Evolutionary conservation across 164 flowering plant genomes (phyloP).

Genomic region (Vitis labrusca): DNA sequence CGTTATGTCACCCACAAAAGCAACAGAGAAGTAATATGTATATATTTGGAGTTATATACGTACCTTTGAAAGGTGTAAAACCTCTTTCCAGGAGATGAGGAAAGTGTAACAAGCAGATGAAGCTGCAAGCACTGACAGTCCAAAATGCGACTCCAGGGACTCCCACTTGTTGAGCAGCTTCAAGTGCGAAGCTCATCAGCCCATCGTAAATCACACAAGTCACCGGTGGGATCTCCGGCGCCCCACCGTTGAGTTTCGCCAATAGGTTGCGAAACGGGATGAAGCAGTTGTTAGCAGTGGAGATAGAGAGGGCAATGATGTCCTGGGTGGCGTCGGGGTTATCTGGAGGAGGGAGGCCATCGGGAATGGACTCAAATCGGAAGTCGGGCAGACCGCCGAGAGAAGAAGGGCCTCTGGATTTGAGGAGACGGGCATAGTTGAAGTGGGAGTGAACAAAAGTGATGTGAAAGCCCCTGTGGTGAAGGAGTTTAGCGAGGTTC

Average conservation of each 20-base stretch:
- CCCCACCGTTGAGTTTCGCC: constrained; percentile 15
- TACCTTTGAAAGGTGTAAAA: constrained; percentile 49
- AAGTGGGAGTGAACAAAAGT: constrained; percentile 42
- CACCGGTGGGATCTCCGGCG: constrained; percentile 31
- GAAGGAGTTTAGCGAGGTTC: constrained; percentile 35
- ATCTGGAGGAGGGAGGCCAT: constrained; percentile 44
- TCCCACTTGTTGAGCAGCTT: constrained; percentile 41
- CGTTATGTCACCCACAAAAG: no score
- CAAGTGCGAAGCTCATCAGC: constrained; percentile 42
- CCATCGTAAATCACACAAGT: constrained; percentile 49
- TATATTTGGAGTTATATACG: no score
- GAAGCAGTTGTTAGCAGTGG: constrained; percentile 22
- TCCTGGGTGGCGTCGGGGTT: constrained; percentile 42
- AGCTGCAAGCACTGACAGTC: constrained; percentile 56
- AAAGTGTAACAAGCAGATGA: constrained; percentile 38
- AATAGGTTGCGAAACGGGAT: constrained; percentile 34
- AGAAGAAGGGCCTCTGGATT: constrained; percentile 34
- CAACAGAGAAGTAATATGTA: no score
- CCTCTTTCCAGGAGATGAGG: constrained; percentile 30
- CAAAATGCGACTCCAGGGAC: constrained; percentile 42
- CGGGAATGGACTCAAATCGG: constrained; percentile 46
- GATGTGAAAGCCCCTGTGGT: constrained; percentile 32
- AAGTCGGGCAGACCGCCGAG: constrained; percentile 33
- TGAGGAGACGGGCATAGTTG: constrained; percentile 38
- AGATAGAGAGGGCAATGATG: constrained; percentile 32